Evolutionary conservation across 805 yeast species (phyloP).

Genomic region (Naumovozyma baii): DNA sequence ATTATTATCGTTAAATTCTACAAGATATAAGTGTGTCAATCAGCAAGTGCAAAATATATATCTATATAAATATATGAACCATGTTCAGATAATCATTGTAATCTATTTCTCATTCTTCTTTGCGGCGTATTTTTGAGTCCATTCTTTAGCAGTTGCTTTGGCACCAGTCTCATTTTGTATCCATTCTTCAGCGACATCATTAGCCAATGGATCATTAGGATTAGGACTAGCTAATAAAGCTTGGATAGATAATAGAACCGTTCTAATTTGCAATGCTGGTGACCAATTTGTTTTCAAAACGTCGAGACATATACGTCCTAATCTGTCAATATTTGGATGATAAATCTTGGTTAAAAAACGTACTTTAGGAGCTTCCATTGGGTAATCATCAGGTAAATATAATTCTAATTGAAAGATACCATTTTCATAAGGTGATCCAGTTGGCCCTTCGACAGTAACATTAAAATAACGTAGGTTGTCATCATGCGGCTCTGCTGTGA

Average conservation of each 20-base stretch:
- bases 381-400: slow-evolving; percentile 91
- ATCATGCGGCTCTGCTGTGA: slow-evolving; percentile 85
- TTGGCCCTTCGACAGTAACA: slow-evolving; percentile 87
- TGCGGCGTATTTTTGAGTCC: slow-evolving; percentile 34
- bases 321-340: slow-evolving; percentile 91
- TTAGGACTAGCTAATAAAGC: slow-evolving; percentile 92
- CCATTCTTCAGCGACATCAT: slow-evolving; percentile 97
- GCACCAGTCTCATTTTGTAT: slow-evolving; percentile 76
- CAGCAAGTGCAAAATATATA: background rate
- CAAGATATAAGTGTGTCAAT: no score
- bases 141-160: slow-evolving; percentile 57
- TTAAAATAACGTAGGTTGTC: slow-evolving; percentile 89
- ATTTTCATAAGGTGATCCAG: slow-evolving; percentile 85
- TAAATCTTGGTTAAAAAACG: slow-evolving; percentile 88
- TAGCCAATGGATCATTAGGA: slow-evolving; percentile 96
- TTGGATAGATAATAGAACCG: slow-evolving; percentile 82
- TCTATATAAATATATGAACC: slow-evolving; percentile 1
- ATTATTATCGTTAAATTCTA: background rate
- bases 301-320: slow-evolving; percentile 92
- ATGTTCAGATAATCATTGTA: background rate
- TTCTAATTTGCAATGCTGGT: slow-evolving; percentile 92
- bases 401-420: slow-evolving; percentile 74
- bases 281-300: slow-evolving; percentile 95
- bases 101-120: slow-evolving; percentile 5
- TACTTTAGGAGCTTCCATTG: slow-evolving; percentile 96